Base-by-base conservation (phyloP, 306 rosid genomes). In the Cucumis cinereus region DNA sequence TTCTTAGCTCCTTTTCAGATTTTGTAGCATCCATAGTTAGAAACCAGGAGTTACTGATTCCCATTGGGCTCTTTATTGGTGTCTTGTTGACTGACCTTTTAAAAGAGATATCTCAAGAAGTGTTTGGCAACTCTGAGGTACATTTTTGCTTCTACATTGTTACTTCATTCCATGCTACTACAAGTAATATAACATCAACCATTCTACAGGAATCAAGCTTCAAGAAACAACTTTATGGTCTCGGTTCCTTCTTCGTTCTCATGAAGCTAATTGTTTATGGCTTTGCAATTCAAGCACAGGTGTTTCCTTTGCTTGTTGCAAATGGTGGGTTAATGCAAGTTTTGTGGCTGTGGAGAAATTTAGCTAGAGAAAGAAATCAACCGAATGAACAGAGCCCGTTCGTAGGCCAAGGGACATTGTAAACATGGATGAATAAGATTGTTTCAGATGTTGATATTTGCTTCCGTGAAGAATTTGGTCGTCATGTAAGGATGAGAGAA, bases 301-400 rank as follows among this genome's bases (percentile, higher is more conserved):
- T 69, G 15, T 74, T 83, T 57, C 74, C 83, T 79, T 71, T 81
- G 45, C 86, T 74, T n/a, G 79, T 79, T 36, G 87, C 81, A 0
- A 87, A 84, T 74, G 90, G 88, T 11, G 88, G 87, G 45, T 79
- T 83, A 23, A 52, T 87, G 81, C 88, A 82, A 83, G 77, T 79
- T 33, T 52, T 87, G 76, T 85, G 90, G 90, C 77, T 87, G 35
- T 70, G 87, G 88, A 77, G 70, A 77, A 72, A 33, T 68, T 64
- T 82, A 4, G 30, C 73, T 6, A 61, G 69, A 45, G 77, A 22
- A 50, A 72, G 8, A 20, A 73, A 60, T 15, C 24, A 13, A 58
- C 64, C 22, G 6, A 36, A 50, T 17, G 67, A 41, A 35, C 82
- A 80, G 16, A 52, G 26, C 16, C 22, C 70, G 12, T 73, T 23